phyloP scores from a whole-genome alignment of 1,139 yeast species.

The Hansenula anomala region DNA sequence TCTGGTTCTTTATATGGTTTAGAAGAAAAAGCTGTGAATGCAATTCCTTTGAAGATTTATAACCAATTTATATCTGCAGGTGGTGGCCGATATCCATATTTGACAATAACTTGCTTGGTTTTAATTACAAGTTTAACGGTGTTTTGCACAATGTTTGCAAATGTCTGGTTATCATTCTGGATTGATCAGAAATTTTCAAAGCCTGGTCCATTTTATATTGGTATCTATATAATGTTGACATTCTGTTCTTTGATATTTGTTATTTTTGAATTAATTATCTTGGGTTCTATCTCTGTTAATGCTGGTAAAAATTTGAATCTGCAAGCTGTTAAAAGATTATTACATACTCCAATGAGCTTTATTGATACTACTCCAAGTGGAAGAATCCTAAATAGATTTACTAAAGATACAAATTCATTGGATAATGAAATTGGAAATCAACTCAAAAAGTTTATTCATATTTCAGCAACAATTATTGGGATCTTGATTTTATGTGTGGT shows the following conservation, averaged over 20 bases:
- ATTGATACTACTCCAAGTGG: slow-evolving; percentile 69
- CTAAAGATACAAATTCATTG: slow-evolving; percentile 79
- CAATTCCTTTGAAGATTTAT: no score
- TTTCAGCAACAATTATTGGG: slow-evolving; percentile 52
- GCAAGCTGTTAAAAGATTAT: slow-evolving; percentile 50
- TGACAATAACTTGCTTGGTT: slow-evolving; percentile 40
- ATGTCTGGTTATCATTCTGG: slow-evolving; percentile 88
- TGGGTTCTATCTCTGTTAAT: slow-evolving; percentile 48
- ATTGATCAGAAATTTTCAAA: slow-evolving; percentile 44
- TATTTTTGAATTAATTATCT: slow-evolving; percentile 50
- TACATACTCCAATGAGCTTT: slow-evolving; percentile 69
- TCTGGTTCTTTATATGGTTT: neutral
- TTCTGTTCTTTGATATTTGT: slow-evolving; percentile 43
- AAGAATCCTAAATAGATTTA: slow-evolving; percentile 64
- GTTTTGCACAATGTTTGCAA: slow-evolving; percentile 60
- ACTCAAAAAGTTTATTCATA: slow-evolving; percentile 45
- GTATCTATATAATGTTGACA: slow-evolving; percentile 54
- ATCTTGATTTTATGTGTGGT: slow-evolving; percentile 57
- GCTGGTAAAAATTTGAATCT: slow-evolving; percentile 37
- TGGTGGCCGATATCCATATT: slow-evolving; percentile 31
- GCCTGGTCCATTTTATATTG: slow-evolving; percentile 53
- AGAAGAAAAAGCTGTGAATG: neutral
- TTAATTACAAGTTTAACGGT: slow-evolving; percentile 38
- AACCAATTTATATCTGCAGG: slow-evolving; percentile 26
- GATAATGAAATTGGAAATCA: slow-evolving; percentile 72